phyloP scores from a whole-genome alignment of 345 rosid genomes.

The Eutrema heterophyllum region DNA sequence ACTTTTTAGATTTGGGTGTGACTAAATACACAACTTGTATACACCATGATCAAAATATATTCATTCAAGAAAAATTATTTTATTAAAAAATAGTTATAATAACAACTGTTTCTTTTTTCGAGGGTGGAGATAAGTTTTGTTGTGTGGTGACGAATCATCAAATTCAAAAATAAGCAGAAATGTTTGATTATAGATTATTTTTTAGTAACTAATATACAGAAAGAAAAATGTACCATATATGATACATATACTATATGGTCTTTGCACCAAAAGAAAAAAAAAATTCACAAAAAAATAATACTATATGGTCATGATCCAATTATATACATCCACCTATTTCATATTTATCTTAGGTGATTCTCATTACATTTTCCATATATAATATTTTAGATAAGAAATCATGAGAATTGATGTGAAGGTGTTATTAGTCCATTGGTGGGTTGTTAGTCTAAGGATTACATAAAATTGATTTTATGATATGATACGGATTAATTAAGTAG shows the following conservation, averaged over 20 bases:
- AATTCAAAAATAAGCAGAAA: neutral
- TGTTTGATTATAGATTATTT: neutral
- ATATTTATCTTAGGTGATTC: neutral
- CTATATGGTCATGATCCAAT: neutral
- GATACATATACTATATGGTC: neutral
- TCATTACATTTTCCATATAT: neutral
- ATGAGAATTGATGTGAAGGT: neutral
- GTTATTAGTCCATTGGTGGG: neutral
- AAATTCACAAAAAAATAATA: no score
- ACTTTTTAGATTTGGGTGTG: no score
- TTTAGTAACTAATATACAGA: neutral
- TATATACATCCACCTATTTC: neutral
- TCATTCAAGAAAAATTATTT: neutral
- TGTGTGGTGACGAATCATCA: neutral
- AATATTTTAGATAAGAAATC: neutral
- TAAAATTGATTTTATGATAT: neutral
- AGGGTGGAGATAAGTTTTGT: slow-evolving; percentile 11
- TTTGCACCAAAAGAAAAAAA: no score
- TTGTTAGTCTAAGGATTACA: neutral
- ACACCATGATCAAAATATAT: slow-evolving; percentile 8
- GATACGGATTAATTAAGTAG: neutral
- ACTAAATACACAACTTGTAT: neutral
- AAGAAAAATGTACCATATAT: neutral
- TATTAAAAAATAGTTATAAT: no score
- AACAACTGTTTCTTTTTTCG: neutral